A percentile compares a stretch with the other conserved stretches of the same genome.
phyloP scores from a whole-genome alignment of 768 basidiomycete genomes.

The Postia placenta region DNA sequence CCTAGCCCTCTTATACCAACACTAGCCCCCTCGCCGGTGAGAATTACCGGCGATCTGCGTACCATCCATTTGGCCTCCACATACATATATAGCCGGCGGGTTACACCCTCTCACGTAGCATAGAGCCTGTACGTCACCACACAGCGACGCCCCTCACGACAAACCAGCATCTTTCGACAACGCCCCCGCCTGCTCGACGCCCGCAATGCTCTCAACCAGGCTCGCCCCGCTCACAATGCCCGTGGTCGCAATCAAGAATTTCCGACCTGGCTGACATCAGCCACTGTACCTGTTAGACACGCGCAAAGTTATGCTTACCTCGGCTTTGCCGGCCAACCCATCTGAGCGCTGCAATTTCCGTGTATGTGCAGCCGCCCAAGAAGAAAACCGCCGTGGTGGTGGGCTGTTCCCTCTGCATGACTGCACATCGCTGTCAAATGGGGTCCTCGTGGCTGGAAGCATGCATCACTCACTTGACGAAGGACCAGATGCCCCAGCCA shows the following conservation, averaged over 20 bases:
- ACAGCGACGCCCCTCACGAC: conserved; percentile 5
- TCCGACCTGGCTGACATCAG: conserved; percentile 51
- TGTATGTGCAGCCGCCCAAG: conserved; percentile 95
- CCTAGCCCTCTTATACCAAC: conserved; percentile 5
- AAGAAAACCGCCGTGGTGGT: conserved; percentile 94
- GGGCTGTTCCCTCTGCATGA: conserved; percentile 47
- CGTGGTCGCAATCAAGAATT: conserved; percentile 87
- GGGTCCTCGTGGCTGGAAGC: not conserved
- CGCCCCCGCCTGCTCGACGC: conserved; percentile 29
- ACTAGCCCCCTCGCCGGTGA: conserved; percentile 1
- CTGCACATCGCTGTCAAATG: conserved; percentile 22
- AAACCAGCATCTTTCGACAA: conserved; percentile 38
- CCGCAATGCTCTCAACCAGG: conserved; percentile 64
- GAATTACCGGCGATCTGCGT: not conserved
- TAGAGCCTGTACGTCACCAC: not conserved
- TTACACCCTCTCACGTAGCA: not conserved
- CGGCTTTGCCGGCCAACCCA: conserved; percentile 85
- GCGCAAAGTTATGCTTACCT: conserved; percentile 42
- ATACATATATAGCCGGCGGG: not conserved
- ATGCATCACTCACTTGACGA: conserved; percentile 27
- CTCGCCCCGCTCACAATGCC: conserved; percentile 79
- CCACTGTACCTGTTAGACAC: not conserved
- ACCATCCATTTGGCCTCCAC: not conserved
- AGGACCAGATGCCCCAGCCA: conserved; percentile 22
- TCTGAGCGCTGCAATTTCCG: conserved; percentile 91